A percentile compares a stretch with the other conserved stretches of the same genome.
Evolutionary conservation across 768 basidiomycete species (phyloP).

Genomic region (Lactifluus piperatus): DNA sequence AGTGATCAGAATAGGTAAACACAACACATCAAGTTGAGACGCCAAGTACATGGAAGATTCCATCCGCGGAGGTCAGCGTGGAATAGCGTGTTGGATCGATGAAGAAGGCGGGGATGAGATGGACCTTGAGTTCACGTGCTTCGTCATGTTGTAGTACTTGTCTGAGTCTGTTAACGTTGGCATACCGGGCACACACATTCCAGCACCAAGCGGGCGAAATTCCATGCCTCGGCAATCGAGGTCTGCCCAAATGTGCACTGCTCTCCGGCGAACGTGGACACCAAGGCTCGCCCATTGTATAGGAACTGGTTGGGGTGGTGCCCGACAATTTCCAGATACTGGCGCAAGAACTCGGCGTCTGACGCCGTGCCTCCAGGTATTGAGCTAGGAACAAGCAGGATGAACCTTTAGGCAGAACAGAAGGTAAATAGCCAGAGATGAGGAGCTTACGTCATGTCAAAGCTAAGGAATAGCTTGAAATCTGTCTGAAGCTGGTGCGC

Average conservation of each 20-base stretch:
- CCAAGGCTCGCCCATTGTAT: constrained; percentile 26
- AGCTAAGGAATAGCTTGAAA: constrained; percentile 32
- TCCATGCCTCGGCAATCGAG: constrained; percentile 25
- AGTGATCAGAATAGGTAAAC: constrained; percentile 10
- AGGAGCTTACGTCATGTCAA: constrained; percentile 30
- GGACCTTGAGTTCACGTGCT: constrained; percentile 21
- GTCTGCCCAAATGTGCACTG: constrained; percentile 27
- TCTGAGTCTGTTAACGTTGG: neutral
- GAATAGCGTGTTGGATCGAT: constrained; percentile 29
- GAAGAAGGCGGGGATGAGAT: constrained; percentile 28
- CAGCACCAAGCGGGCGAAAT: constrained; percentile 21
- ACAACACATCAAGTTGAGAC: neutral
- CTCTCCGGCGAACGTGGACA: constrained; percentile 34
- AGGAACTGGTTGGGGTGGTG: constrained; percentile 28
- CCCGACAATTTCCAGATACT: constrained; percentile 25
- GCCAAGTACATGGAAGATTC: constrained; percentile 29
- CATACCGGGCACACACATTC: constrained; percentile 28
- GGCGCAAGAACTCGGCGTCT: constrained; percentile 20
- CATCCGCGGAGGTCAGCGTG: constrained; percentile 30
- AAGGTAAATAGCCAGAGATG: neutral
- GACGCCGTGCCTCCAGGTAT: constrained; percentile 12
- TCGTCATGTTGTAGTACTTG: neutral
- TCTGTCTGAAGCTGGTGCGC: constrained; percentile 34
- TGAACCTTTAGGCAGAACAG: neutral
- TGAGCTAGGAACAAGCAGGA: constrained; percentile 26